Percentiles rank a stretch among this genome's conserved stretches.
Conservation (phyloP, 805 yeast species). For the Zygosaccharomyces rouxii region DNA sequence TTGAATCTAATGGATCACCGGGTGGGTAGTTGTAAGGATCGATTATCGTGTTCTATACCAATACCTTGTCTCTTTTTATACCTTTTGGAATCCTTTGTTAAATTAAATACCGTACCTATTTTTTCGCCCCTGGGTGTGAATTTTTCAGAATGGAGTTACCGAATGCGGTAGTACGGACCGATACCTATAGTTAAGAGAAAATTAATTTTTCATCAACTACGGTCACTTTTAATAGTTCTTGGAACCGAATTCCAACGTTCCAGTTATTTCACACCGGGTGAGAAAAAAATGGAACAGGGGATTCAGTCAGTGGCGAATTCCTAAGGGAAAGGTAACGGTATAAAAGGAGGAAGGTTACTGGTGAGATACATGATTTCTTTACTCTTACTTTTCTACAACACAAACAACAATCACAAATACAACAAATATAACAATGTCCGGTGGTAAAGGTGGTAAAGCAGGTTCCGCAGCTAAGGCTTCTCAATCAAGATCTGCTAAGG, state of each 20-base stretch:
- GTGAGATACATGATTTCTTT: neutral
- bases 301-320: neutral
- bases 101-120: slow-evolving; percentile 2
- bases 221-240: slow-evolving; percentile 20
- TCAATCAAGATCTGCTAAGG: slow-evolving; percentile 97
- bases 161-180: slow-evolving; percentile 22
- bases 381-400: neutral
- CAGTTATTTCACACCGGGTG: slow-evolving; percentile 28
- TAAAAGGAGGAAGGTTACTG: neutral
- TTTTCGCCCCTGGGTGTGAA: slow-evolving; percentile 12
- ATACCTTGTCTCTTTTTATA: neutral
- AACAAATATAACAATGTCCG: slow-evolving; percentile 51
- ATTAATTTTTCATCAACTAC: slow-evolving; percentile 16
- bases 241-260: slow-evolving; percentile 23
- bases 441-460: slow-evolving; percentile 81
- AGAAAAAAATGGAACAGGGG: slow-evolving; percentile 18
- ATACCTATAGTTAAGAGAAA: slow-evolving; percentile 24
- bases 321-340: slow-evolving; percentile 2
- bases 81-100: neutral
- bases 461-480: slow-evolving; percentile 93
- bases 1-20: neutral
- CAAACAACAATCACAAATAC: slow-evolving; percentile 8
- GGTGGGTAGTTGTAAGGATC: neutral
- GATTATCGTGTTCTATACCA: neutral
- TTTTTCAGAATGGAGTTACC: slow-evolving; percentile 21